Base-by-base conservation (phyloP, 1,284 basidiomycete species). In the Ganoderma lingzhi region DNA sequence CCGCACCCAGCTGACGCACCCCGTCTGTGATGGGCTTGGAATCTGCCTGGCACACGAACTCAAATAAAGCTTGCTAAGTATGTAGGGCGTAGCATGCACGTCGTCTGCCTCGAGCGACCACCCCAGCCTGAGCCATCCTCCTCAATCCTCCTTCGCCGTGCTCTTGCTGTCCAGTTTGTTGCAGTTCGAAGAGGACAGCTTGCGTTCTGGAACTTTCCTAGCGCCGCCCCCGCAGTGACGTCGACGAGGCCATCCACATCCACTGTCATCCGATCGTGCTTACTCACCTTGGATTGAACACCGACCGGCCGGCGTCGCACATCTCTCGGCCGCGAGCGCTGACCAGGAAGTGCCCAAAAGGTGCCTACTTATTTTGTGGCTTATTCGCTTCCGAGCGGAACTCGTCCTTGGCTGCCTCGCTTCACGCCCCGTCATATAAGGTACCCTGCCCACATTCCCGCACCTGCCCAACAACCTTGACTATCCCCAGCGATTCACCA, bases 1-100 rank as follows among this genome's bases (percentile, higher is more conserved):
- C 67, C 62, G 64, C 48, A 35, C 65, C 62, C 72, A 71, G 63
- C 67, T 73, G 72, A 73, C 68, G 58, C 48, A 32, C 32, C 65
- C 65, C 68, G 70, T 69, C 70, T 66, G 68, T 73, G 70, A 68
- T 35, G 39, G 44, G 41, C 65, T 44, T 48, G 37, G 37, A 37
- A 28, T 63, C 67, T 37, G 59, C 37, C 28, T 19, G n/a, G 19
- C 37, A 59, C 59, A 45, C 28, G 23, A 30, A 67, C 64, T 55
- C 62, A 70, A 67, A 73, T 70, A 73, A 45, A 45, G 44, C 64
- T 17, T 59, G 23, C 69, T 28, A 58, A 32, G 60, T 15, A 28
- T 51, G 15, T 48, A 58, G 42, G 60, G 23, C 39, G 15, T 48
- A 48, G 45, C 45, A 23, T n/a, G 45, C 45, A 44, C 41, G 61